phyloP scores from a whole-genome alignment of 768 basidiomycete species.

The Leccinum uliginosum region DNA sequence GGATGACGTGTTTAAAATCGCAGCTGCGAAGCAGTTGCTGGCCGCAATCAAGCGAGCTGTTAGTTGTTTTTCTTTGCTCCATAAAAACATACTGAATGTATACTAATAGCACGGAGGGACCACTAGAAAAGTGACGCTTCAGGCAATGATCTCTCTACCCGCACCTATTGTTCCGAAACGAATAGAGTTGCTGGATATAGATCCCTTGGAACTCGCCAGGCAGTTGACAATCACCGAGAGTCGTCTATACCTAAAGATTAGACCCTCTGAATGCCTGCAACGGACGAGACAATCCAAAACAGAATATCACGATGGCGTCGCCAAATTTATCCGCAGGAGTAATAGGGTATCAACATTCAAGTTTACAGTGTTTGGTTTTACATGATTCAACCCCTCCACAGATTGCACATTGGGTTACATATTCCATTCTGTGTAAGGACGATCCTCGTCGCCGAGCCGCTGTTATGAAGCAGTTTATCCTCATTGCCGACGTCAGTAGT shows the following conservation, averaged over 20 bases:
- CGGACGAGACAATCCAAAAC: slow-evolving; percentile 45
- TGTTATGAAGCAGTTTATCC: slow-evolving; percentile 65
- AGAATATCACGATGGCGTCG: slow-evolving; percentile 48
- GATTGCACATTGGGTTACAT: slow-evolving; percentile 63
- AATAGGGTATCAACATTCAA: slow-evolving; percentile 43
- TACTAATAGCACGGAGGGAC: slow-evolving; percentile 31
- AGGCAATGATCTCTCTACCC: slow-evolving; percentile 39
- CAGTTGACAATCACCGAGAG: slow-evolving; percentile 67
- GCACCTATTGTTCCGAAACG: slow-evolving; percentile 46
- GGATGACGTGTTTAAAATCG: slow-evolving; percentile 36
- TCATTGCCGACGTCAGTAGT: slow-evolving; percentile 53
- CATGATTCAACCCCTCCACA: background rate
- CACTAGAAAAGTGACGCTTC: slow-evolving; percentile 32
- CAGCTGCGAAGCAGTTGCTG: slow-evolving; percentile 48
- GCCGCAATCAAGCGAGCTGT: slow-evolving; percentile 49
- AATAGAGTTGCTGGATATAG: slow-evolving; percentile 54
- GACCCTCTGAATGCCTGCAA: slow-evolving; percentile 57
- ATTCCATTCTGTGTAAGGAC: slow-evolving; percentile 50
- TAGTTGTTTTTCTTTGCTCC: slow-evolving; percentile 19
- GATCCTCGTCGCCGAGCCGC: slow-evolving; percentile 57
- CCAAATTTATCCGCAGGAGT: slow-evolving; percentile 52
- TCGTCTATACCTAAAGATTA: slow-evolving; percentile 53
- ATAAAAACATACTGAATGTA: background rate
- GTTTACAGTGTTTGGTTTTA: background rate
- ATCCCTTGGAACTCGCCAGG: slow-evolving; percentile 60